Evolutionary conservation across 495 filamentous ascomycete genomes (phyloP).

Genomic region (Lentithecium fluviatile): DNA sequence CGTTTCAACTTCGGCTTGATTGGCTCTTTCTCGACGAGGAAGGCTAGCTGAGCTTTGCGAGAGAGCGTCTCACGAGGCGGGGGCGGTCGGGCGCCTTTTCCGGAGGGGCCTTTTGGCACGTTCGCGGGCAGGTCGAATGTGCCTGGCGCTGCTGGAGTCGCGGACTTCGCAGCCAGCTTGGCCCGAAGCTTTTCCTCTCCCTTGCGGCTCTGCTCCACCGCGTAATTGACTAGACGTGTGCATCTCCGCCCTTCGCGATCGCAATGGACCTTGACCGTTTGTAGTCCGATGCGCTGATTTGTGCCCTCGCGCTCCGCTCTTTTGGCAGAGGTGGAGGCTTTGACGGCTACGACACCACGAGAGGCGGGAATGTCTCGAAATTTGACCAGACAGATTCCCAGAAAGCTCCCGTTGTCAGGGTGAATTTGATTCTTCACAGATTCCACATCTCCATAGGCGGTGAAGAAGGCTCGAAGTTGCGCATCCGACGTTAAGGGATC

Average conservation of each 20-base stretch:
- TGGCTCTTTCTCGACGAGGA: conserved; percentile 58
- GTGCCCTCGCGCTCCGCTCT: conserved; percentile 69
- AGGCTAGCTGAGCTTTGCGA: not conserved
- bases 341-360: conserved; percentile 48
- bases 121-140: conserved; percentile 57
- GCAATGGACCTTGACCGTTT: conserved; percentile 73
- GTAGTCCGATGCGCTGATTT: conserved; percentile 68
- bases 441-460: conserved; percentile 82
- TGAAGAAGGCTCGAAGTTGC: conserved; percentile 77
- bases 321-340: conserved; percentile 75
- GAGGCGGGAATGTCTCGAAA: conserved; percentile 72
- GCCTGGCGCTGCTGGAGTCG: conserved; percentile 40
- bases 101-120: conserved; percentile 84
- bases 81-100: conserved; percentile 51
- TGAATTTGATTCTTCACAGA: conserved; percentile 88
- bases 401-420: conserved; percentile 85
- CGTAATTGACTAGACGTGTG: conserved; percentile 65
- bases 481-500: conserved; percentile 80
- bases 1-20: conserved; percentile 67
- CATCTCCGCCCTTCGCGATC: conserved; percentile 85
- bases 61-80: conserved; percentile 39
- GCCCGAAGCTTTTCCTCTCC: conserved; percentile 44
- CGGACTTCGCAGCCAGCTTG: conserved; percentile 14
- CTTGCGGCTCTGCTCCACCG: conserved; percentile 63
- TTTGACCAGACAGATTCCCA: conserved; percentile 86